These are phyloP conservation scores for Pelargonium australe DNA, from an alignment of 441 rosid genomes.

Conservation along the genomic window DNA sequence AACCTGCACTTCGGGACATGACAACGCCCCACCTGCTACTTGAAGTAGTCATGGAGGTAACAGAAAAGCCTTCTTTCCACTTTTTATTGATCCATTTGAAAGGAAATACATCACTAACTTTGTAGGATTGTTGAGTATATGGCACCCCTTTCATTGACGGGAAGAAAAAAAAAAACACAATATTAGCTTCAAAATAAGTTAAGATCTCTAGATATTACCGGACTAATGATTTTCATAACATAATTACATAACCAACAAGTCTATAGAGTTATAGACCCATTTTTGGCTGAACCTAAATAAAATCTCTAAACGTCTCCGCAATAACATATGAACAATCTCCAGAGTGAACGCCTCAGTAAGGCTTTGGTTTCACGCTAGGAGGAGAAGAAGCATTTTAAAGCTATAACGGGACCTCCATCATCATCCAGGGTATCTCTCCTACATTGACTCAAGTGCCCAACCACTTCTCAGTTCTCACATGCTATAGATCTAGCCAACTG, in stretches of 20 bases:
- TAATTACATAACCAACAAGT: neutral
- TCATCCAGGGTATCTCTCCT: neutral
- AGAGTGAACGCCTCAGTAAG: neutral
- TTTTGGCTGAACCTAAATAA: neutral
- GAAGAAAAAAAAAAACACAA: constrained; percentile 11
- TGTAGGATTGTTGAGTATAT: constrained; percentile 50
- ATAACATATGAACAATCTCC: neutral
- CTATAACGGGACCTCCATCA: neutral
- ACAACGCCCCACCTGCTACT: constrained; percentile 52
- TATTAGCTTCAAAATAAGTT: constrained; percentile 7
- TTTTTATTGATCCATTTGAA: constrained; percentile 60
- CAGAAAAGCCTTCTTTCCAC: constrained; percentile 56
- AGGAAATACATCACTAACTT: constrained; percentile 51
- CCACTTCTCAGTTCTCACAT: neutral
- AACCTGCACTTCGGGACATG: constrained; percentile 51
- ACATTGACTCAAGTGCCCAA: neutral
- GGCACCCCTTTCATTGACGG: constrained; percentile 34
- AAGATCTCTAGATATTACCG: neutral
- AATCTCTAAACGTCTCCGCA: neutral
- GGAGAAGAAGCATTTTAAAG: neutral
- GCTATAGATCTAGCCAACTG: neutral
- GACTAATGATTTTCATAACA: neutral
- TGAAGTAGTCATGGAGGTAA: constrained; percentile 50
- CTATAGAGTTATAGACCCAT: neutral
- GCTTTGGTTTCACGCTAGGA: neutral